Evolutionary conservation across 768 basidiomycete species (phyloP).

Genomic region (Hypholoma fasciculare): DNA sequence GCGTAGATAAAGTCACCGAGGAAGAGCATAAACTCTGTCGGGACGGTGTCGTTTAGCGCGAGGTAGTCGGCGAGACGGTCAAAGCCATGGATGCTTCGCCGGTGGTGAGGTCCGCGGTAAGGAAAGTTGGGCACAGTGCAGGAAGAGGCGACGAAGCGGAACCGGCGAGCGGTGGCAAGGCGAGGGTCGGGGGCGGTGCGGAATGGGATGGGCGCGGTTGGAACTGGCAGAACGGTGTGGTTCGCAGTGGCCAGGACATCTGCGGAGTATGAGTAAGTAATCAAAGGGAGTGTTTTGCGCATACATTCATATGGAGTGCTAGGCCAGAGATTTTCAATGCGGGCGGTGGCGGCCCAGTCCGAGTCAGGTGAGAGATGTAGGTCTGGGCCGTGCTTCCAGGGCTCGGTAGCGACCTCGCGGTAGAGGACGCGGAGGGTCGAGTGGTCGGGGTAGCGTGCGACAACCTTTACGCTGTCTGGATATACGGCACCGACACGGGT

Average conservation of each 20-base stretch:
- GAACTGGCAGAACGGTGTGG: constrained; percentile 48
- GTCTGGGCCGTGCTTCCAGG: constrained; percentile 58
- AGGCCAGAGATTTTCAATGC: constrained; percentile 64
- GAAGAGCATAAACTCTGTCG: constrained; percentile 63
- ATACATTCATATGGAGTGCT: constrained; percentile 70
- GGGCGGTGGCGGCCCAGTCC: constrained; percentile 63
- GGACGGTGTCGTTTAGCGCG: constrained; percentile 25
- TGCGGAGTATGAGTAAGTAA: constrained; percentile 19
- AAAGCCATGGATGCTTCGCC: constrained; percentile 59
- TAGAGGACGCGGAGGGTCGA: constrained; percentile 44
- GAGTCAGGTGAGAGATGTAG: constrained; percentile 40
- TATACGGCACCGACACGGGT: constrained; percentile 72
- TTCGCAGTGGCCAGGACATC: constrained; percentile 29
- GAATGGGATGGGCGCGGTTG: constrained; percentile 54
- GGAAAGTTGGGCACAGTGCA: constrained; percentile 76
- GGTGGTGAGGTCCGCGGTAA: constrained; percentile 54
- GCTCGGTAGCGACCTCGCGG: constrained; percentile 34
- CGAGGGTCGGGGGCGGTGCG: constrained; percentile 75
- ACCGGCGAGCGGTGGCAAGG: constrained; percentile 50
- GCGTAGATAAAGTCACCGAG: constrained; percentile 79
- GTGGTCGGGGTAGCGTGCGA: constrained; percentile 55
- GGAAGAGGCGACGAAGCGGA: constrained; percentile 69
- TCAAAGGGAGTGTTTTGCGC: constrained; percentile 17
- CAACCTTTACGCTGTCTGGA: constrained; percentile 61
- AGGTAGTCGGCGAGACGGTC: constrained; percentile 63